phyloP scores from a whole-genome alignment of 108 stramenopile genomes.

The Cyclotella cryptica region DNA sequence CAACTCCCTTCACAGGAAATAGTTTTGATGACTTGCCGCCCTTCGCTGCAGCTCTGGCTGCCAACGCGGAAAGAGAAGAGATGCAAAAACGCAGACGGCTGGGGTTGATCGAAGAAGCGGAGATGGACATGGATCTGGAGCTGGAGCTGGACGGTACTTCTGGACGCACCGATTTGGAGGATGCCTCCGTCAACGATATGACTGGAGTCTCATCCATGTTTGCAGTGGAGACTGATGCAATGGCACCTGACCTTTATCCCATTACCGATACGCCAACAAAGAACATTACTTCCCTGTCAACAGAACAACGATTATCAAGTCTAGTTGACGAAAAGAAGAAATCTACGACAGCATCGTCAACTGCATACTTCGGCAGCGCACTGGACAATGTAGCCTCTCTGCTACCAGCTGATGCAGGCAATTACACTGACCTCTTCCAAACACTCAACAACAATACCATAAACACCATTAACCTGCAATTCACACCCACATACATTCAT shows the following conservation, averaged over 20 bases:
- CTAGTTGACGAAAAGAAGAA: conserved; percentile 7
- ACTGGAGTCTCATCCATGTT: background rate
- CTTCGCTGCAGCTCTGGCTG: conserved; percentile 42
- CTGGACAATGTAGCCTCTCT: too few relatives aligned
- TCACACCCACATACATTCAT: conserved; percentile 3
- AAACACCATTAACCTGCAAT: background rate
- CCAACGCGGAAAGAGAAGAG: conserved; percentile 44
- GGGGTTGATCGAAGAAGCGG: conserved; percentile 16
- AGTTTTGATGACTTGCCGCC: conserved; percentile 35
- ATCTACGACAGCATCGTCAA: background rate
- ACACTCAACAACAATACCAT: conserved; percentile 6
- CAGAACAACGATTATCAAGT: background rate
- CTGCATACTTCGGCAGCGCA: too few relatives aligned
- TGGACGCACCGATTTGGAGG: background rate
- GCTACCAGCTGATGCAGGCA: background rate
- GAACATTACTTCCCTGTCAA: background rate
- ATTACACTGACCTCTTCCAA: background rate
- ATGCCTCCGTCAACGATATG: background rate
- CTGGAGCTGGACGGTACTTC: background rate
- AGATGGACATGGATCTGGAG: too few relatives aligned
- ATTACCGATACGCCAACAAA: background rate
- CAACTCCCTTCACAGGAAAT: conserved; percentile 17
- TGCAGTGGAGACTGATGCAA: background rate
- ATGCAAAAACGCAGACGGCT: conserved; percentile 9
- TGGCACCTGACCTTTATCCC: background rate